Conservation (phyloP, 495 filamentous ascomycete genomes). For the Apiosordaria backusii region DNA sequence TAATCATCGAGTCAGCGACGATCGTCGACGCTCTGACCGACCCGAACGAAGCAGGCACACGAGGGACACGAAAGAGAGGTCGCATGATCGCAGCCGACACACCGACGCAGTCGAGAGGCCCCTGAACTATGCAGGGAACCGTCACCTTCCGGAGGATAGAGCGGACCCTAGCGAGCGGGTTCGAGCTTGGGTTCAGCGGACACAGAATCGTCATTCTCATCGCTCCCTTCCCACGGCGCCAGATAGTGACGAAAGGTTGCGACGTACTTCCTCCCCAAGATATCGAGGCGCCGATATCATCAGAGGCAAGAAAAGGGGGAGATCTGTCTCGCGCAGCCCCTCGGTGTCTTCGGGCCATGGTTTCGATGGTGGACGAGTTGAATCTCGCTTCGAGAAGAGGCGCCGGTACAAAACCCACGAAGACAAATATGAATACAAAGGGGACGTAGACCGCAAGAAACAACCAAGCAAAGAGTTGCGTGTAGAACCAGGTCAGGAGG, state of each 20-base stretch:
- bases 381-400: conserved; percentile 50
- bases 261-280: not conserved
- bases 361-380: not conserved
- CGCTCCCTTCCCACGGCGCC: not conserved
- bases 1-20: not conserved
- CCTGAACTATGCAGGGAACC: not conserved
- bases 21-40: not conserved
- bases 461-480: not conserved
- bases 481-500: not conserved
- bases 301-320: conserved; percentile 19
- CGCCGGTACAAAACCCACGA: conserved; percentile 59
- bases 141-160: not conserved
- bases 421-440: conserved; percentile 52
- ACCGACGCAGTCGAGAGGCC: not conserved
- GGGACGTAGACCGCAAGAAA: conserved; percentile 28
- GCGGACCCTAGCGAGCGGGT: conserved; percentile 16
- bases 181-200: conserved; percentile 37
- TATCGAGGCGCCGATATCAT: conserved; percentile 2
- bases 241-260: conserved; percentile 7
- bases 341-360: not conserved
- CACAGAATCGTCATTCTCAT: conserved; percentile 23
- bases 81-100: conserved; percentile 1
- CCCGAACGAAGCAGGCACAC: not conserved
- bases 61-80: not conserved
- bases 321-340: not conserved